phyloP scores from a whole-genome alignment of 2,329 filamentous ascomycete genomes.

The Aspergillus awamori region DNA sequence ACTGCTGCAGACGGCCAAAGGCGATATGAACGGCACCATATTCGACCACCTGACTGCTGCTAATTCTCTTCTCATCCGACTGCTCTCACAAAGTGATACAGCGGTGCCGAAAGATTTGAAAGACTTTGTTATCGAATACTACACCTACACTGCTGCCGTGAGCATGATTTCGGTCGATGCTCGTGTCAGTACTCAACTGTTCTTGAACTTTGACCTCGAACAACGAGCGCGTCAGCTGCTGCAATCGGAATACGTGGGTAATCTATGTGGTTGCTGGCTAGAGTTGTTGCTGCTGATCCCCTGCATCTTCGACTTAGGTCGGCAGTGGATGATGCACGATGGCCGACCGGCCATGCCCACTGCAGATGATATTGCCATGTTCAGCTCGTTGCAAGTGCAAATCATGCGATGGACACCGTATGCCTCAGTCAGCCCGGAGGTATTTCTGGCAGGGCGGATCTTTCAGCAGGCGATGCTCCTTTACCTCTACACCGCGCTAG shows the following conservation, averaged over 20 bases:
- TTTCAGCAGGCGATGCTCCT: slow-evolving; percentile 52
- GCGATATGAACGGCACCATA: slow-evolving; percentile 51
- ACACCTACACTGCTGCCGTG: slow-evolving; percentile 51
- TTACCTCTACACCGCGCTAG: slow-evolving; percentile 43
- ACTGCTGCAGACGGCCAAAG: slow-evolving; percentile 42
- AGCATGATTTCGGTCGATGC: slow-evolving; percentile 52
- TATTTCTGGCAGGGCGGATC: slow-evolving; percentile 46
- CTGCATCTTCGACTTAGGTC: slow-evolving; percentile 35
- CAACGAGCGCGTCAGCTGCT: slow-evolving; percentile 37
- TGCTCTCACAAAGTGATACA: slow-evolving; percentile 38
- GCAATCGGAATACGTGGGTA: slow-evolving; percentile 32
- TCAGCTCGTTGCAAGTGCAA: slow-evolving; percentile 48
- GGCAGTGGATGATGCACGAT: slow-evolving; percentile 39
- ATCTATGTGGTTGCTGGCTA: slow-evolving; percentile 36
- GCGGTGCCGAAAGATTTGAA: slow-evolving; percentile 43
- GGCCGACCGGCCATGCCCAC: slow-evolving; percentile 30
- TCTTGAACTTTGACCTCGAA: slow-evolving; percentile 49
- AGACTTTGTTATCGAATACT: slow-evolving; percentile 54
- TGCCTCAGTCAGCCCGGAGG: slow-evolving; percentile 38
- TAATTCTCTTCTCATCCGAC: slow-evolving; percentile 44
- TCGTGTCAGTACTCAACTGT: slow-evolving; percentile 31
- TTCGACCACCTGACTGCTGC: slow-evolving; percentile 53
- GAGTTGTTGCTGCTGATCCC: slow-evolving; percentile 35
- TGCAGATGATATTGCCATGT: slow-evolving; percentile 49
- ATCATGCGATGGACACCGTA: slow-evolving; percentile 47